Conservation (phyloP, 2,329 filamentous ascomycete species). For the Calonectria honghensis region DNA sequence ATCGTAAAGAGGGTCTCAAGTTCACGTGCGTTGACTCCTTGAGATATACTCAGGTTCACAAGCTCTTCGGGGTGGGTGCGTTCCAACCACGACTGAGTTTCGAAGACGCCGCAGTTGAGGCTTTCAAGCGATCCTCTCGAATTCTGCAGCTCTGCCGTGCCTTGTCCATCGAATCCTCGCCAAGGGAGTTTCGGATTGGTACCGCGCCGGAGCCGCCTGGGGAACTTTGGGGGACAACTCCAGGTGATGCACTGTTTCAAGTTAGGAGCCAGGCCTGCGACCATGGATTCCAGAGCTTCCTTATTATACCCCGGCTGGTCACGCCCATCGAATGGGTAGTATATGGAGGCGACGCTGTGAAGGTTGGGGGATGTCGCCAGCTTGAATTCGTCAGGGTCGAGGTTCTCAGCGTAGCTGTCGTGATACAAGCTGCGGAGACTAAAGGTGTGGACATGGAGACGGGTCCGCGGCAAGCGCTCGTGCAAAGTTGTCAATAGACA, state of each 20-base stretch:
- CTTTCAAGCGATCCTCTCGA: background rate
- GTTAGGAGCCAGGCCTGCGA: background rate
- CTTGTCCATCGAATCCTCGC: conserved; percentile 1
- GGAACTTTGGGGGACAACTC: background rate
- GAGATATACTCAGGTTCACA: background rate
- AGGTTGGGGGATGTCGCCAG: conserved; percentile 31
- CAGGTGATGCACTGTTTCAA: background rate
- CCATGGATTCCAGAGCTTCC: conserved; percentile 2
- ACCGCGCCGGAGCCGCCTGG: background rate
- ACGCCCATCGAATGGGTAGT: background rate
- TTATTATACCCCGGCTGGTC: background rate
- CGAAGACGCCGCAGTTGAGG: background rate
- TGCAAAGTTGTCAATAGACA: conserved; percentile 26
- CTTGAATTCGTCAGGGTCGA: conserved; percentile 29
- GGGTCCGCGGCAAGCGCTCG: conserved; percentile 9
- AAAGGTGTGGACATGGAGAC: conserved; percentile 37
- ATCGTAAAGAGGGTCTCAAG: background rate
- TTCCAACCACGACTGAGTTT: background rate
- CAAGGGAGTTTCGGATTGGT: background rate
- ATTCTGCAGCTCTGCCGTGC: no score
- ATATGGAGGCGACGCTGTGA: background rate
- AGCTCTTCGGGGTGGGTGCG: background rate
- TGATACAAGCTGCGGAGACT: conserved; percentile 29
- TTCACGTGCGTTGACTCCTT: no score
- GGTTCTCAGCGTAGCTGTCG: background rate